Conservation (phyloP, 2,329 filamentous ascomycete species). For the Fusarium longipes region DNA sequence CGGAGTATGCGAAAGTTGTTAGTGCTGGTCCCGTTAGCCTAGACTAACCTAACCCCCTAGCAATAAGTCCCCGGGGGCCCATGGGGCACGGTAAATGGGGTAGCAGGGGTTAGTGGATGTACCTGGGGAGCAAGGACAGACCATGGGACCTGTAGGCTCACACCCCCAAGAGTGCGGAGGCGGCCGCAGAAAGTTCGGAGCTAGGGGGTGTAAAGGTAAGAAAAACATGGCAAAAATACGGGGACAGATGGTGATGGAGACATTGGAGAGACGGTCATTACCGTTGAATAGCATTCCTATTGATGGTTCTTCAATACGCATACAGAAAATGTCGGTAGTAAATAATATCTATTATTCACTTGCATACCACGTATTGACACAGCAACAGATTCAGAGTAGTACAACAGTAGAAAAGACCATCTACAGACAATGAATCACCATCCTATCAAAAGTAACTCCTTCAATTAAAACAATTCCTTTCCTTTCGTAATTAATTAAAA, state of each 20-base stretch:
- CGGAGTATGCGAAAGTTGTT: constrained; percentile 7
- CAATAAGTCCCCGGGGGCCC: constrained; percentile 29
- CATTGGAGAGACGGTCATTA: neutral
- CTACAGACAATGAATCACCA: neutral
- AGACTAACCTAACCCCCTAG: no score
- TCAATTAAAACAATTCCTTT: constrained; percentile 2
- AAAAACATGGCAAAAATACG: constrained; percentile 22
- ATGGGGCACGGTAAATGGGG: constrained; percentile 38
- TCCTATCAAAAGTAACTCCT: neutral
- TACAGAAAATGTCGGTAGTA: neutral
- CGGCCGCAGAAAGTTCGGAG: constrained; percentile 3
- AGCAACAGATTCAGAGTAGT: neutral
- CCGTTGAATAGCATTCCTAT: constrained; percentile 1
- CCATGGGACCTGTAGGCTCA: neutral
- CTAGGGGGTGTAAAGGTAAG: constrained; percentile 2
- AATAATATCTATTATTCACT: neutral
- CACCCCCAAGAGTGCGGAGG: constrained; percentile 20
- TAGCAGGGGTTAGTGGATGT: constrained; percentile 2
- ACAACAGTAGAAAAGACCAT: no score
- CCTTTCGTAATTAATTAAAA: constrained; percentile 3
- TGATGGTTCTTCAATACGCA: no score
- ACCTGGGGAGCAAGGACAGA: neutral
- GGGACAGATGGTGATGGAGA: neutral
- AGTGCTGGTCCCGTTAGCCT: neutral
- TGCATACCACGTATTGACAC: neutral